A percentile compares a stretch with the other conserved stretches of the same genome.
phyloP scores from a whole-genome alignment of 106 monocot species.

The Acanthochlamys bracteata region DNA sequence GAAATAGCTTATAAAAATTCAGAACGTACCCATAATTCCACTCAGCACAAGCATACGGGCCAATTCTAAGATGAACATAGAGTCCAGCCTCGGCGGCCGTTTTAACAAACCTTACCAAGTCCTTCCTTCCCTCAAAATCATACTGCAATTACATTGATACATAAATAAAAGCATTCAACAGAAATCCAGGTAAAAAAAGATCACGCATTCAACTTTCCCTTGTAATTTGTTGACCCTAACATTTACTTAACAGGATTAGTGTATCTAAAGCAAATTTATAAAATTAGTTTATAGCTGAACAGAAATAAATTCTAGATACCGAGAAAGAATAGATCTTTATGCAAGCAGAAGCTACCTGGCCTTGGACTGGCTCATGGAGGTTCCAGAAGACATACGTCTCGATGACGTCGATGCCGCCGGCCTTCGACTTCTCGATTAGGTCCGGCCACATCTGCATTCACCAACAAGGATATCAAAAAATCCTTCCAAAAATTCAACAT shows the following conservation, averaged over 20 bases:
- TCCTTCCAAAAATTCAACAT: too few relatives aligned
- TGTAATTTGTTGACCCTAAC: too few relatives aligned
- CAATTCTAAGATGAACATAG: constrained; percentile 78
- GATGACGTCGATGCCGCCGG: constrained; percentile 63
- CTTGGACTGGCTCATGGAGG: constrained; percentile 62
- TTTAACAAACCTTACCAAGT: constrained; percentile 79
- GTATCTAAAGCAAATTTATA: too few relatives aligned
- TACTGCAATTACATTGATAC: constrained; percentile 47
- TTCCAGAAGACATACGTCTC: constrained; percentile 81
- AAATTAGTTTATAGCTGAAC: too few relatives aligned
- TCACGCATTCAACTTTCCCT: too few relatives aligned
- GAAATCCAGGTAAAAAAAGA: not conserved
- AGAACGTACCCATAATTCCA: constrained; percentile 97
- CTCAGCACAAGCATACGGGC: constrained; percentile 90
- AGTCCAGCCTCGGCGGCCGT: constrained; percentile 74
- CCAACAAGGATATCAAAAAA: too few relatives aligned
- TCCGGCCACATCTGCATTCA: constrained; percentile 70
- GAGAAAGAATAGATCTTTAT: not conserved
- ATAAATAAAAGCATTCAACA: not conserved
- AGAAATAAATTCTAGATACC: too few relatives aligned
- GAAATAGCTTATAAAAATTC: too few relatives aligned
- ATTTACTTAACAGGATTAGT: too few relatives aligned
- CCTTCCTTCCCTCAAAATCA: constrained; percentile 80
- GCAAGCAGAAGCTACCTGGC: constrained; percentile 29
- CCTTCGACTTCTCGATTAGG: constrained; percentile 64